phyloP scores from a whole-genome alignment of 768 basidiomycete genomes.

The Tephrocybe sp. region DNA sequence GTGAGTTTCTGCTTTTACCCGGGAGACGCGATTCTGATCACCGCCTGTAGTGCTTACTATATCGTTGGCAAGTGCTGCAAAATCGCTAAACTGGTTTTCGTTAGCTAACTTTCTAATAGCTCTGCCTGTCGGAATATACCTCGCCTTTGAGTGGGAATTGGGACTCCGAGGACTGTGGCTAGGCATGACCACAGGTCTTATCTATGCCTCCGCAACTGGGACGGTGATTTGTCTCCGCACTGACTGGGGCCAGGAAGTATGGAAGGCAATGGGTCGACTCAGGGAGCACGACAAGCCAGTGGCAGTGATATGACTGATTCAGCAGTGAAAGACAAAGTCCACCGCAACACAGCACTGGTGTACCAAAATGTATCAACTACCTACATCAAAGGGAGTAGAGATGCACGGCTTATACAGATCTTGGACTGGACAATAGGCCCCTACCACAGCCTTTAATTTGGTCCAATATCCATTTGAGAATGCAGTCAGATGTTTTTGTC shows the following conservation, averaged over 20 bases:
- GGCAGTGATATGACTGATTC: no score
- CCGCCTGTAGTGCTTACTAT: slow-evolving; percentile 63
- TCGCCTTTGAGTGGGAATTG: slow-evolving; percentile 60
- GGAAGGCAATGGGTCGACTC: no score
- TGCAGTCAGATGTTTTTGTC: no score
- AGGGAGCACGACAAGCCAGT: no score
- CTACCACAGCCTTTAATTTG: no score
- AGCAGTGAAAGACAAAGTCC: no score
- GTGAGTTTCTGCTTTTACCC: slow-evolving; percentile 26
- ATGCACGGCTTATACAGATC: no score
- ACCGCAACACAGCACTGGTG: no score
- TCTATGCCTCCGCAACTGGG: slow-evolving; percentile 54
- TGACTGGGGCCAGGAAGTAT: slow-evolving; percentile 69
- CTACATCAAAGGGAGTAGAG: no score
- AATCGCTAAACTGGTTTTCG: background rate
- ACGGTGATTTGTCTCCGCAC: slow-evolving; percentile 52
- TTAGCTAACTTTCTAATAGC: slow-evolving; percentile 33
- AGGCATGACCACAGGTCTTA: slow-evolving; percentile 67
- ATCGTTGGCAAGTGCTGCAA: slow-evolving; percentile 45
- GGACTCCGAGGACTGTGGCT: slow-evolving; percentile 86
- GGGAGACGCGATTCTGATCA: background rate
- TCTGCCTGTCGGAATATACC: slow-evolving; percentile 77
- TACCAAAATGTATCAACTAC: no score
- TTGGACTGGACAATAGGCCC: no score
- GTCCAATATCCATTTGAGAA: no score